Evolutionary conservation across 192 early-diverging fungal genomes (phyloP).

Genomic region (Backusella morwellensis): DNA sequence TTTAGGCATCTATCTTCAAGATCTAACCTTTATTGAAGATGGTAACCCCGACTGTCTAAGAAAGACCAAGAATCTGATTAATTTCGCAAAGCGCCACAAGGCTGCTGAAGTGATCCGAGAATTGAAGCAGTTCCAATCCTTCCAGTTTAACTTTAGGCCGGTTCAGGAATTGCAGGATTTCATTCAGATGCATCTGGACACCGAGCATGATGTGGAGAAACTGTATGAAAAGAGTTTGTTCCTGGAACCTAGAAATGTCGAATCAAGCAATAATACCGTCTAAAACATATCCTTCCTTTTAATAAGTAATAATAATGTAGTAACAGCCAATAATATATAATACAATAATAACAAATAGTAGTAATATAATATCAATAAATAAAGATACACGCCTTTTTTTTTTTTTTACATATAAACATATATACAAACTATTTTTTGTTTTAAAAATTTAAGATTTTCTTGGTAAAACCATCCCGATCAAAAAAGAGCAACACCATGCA

Average conservation of each 20-base stretch:
- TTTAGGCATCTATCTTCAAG: constrained; percentile 77
- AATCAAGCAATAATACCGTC: background rate
- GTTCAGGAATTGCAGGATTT: constrained; percentile 85
- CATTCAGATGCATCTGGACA: constrained; percentile 64
- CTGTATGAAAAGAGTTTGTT: constrained; percentile 74
- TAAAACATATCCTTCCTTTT: background rate
- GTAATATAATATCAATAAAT: no score
- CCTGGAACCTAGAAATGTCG: constrained; percentile 64
- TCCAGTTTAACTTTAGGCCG: constrained; percentile 66
- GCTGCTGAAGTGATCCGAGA: constrained; percentile 89
- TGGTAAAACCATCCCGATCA: background rate
- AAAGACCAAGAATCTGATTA: constrained; percentile 68
- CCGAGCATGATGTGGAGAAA: constrained; percentile 64
- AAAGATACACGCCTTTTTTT: no score
- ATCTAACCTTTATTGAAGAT: constrained; percentile 83
- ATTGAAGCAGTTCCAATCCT: constrained; percentile 85
- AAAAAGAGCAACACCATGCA: background rate
- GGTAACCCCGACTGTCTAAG: constrained; percentile 71
- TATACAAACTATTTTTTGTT: no score
- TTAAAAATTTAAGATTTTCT: background rate
- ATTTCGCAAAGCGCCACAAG: constrained; percentile 86
- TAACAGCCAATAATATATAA: background rate
- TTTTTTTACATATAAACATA: no score
- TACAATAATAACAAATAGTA: no score
- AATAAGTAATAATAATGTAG: background rate